Conservation (phyloP, 2,329 filamentous ascomycete genomes). For the Colletotrichum shisoi region DNA sequence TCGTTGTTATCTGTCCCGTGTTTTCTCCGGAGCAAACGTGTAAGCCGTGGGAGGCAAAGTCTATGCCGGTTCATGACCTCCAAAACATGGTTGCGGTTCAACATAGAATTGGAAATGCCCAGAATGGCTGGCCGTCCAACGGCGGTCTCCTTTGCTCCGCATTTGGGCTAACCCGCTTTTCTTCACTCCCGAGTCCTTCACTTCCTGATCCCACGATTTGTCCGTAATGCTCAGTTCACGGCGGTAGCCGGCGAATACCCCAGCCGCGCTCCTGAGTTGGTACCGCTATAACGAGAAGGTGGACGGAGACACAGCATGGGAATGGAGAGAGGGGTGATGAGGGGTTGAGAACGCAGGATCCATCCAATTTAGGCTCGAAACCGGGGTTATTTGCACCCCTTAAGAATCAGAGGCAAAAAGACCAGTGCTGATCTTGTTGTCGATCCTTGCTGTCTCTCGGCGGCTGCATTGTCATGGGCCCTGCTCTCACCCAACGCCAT, state of each 20-base stretch:
- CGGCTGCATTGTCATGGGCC: slow-evolving; percentile 10
- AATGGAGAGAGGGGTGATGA: neutral
- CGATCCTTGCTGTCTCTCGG: slow-evolving; percentile 12
- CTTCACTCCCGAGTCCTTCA: neutral
- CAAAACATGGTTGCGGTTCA: neutral
- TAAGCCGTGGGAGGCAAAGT: neutral
- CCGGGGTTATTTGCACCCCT: neutral
- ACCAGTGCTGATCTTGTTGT: slow-evolving; percentile 14
- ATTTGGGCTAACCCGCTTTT: neutral
- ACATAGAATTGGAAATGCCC: neutral
- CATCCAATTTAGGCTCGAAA: neutral
- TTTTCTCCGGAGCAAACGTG: neutral
- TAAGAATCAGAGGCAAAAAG: neutral
- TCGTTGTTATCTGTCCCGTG: no score
- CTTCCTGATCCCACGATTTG: neutral
- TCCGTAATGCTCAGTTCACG: neutral
- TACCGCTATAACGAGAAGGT: neutral
- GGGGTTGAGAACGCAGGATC: slow-evolving; percentile 2
- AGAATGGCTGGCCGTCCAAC: neutral
- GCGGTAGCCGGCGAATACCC: neutral
- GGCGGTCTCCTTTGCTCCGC: slow-evolving; percentile 11
- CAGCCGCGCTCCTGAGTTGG: neutral
- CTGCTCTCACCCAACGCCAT: neutral
- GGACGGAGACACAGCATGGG: neutral
- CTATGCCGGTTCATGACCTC: neutral